Conservation (phyloP, 805 yeast genomes). For the Monosporozyma siamensis region DNA sequence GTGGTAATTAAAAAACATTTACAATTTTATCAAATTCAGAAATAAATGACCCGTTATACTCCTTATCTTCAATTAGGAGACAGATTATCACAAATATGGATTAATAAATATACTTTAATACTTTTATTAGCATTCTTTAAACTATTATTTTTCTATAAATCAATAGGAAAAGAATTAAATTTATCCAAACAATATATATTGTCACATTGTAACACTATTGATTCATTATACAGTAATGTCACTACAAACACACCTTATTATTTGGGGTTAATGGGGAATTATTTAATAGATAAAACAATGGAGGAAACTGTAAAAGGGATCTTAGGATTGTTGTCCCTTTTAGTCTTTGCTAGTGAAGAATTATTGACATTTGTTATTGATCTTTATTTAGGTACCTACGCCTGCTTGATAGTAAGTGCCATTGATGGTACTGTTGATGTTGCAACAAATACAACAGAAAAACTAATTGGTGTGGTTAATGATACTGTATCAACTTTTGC, state of each 20-base stretch:
- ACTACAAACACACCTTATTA: slow-evolving; percentile 46
- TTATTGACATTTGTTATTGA: slow-evolving; percentile 59
- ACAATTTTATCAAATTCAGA: no score
- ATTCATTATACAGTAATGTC: slow-evolving; percentile 29
- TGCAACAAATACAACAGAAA: slow-evolving; percentile 65
- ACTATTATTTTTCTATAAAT: slow-evolving; percentile 43
- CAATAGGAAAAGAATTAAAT: slow-evolving; percentile 37
- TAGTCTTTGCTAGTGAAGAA: slow-evolving; percentile 49
- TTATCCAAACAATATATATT: slow-evolving; percentile 33
- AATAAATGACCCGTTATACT: slow-evolving; percentile 6
- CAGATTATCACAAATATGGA: slow-evolving; percentile 52
- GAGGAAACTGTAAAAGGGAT: slow-evolving; percentile 41
- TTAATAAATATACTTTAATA: slow-evolving; percentile 55
- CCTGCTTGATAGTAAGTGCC: slow-evolving; percentile 69
- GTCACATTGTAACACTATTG: slow-evolving; percentile 40
- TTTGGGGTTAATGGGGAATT: slow-evolving; percentile 46
- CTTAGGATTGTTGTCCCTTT: slow-evolving; percentile 34
- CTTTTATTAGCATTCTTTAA: slow-evolving; percentile 50
- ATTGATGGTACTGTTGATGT: slow-evolving; percentile 62
- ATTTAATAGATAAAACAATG: slow-evolving; percentile 39
- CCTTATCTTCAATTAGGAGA: slow-evolving; percentile 43
- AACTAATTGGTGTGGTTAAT: slow-evolving; percentile 52
- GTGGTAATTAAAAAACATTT: no score
- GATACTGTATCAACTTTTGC: slow-evolving; percentile 46
- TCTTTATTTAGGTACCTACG: slow-evolving; percentile 74